These are phyloP conservation scores for Mucor indicus DNA, from an alignment of 371 early-diverging fungal genomes.

Conservation along the genomic window DNA sequence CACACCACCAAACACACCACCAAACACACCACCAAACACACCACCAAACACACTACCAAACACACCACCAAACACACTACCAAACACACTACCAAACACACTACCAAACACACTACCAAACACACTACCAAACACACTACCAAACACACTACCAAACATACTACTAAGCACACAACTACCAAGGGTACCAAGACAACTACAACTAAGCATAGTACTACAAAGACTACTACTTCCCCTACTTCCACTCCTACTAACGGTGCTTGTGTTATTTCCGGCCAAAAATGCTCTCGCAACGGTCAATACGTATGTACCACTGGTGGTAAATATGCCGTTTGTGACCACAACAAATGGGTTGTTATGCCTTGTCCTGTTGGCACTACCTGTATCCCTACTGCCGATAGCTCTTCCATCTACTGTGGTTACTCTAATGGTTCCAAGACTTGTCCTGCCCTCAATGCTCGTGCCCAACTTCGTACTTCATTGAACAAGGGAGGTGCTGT, in stretches of 20 bases:
- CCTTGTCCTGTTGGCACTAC: constrained; percentile 23
- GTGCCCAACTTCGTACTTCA: no score
- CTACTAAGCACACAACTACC: constrained; percentile 1
- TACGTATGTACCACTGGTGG: constrained; percentile 19
- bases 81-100: no score
- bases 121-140: no score
- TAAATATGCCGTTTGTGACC: constrained; percentile 23
- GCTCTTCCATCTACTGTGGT: constrained; percentile 33
- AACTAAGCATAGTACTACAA: neutral
- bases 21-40: no score
- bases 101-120: no score
- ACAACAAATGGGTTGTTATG: constrained; percentile 20
- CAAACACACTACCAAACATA: no score
- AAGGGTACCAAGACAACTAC: neutral
- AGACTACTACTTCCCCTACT: neutral
- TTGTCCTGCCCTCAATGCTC: constrained; percentile 7
- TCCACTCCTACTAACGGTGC: constrained; percentile 10
- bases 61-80: no score
- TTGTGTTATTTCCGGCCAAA: constrained; percentile 9
- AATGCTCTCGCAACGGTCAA: constrained; percentile 12
- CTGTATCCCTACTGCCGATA: constrained; percentile 31
- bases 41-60: no score
- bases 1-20: no score
- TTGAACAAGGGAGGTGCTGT: constrained; percentile 7
- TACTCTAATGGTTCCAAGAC: constrained; percentile 8